These are phyloP conservation scores for Ehretia macrophylla DNA, from an alignment of 257 asterid genomes.

Conservation along the genomic window DNA sequence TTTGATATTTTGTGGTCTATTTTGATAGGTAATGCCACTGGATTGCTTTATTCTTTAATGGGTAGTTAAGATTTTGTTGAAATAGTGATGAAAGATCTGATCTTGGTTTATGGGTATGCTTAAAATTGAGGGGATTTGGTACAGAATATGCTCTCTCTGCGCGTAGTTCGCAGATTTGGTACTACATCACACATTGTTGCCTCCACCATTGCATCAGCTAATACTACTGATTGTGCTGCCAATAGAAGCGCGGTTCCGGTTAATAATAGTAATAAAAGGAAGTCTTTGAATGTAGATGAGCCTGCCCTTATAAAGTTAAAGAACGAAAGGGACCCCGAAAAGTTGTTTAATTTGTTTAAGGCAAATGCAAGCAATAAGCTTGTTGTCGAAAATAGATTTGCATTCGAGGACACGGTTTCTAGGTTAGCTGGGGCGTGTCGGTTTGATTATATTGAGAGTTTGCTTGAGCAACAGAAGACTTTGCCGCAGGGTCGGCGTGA, in stretches of 20 bases:
- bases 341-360: slow-evolving; percentile 61
- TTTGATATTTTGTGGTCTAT: slow-evolving; percentile 1
- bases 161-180: slow-evolving; percentile 69
- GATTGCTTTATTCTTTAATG: slow-evolving; percentile 14
- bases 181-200: slow-evolving; percentile 25
- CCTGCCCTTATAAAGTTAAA: slow-evolving; percentile 71
- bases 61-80: slow-evolving; percentile 11
- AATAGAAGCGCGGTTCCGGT: slow-evolving; percentile 11
- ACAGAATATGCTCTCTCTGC: slow-evolving; percentile 71
- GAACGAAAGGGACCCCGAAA: slow-evolving; percentile 66
- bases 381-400: slow-evolving; percentile 70
- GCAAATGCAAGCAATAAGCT: slow-evolving; percentile 66
- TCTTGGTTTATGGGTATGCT: slow-evolving; percentile 37
- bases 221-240: slow-evolving; percentile 13
- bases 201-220: slow-evolving; percentile 16
- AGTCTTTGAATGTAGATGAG: slow-evolving; percentile 34
- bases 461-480: slow-evolving; percentile 81
- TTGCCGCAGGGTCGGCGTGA: slow-evolving; percentile 87
- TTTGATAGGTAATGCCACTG: slow-evolving; percentile 9
- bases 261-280: neutral
- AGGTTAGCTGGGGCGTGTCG: slow-evolving; percentile 74
- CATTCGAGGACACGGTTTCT: slow-evolving; percentile 66
- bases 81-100: slow-evolving; percentile 14
- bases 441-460: slow-evolving; percentile 61
- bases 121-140: slow-evolving; percentile 24